Base-by-base conservation (phyloP, 1,284 basidiomycete genomes). In the Ustilago bromivora region DNA sequence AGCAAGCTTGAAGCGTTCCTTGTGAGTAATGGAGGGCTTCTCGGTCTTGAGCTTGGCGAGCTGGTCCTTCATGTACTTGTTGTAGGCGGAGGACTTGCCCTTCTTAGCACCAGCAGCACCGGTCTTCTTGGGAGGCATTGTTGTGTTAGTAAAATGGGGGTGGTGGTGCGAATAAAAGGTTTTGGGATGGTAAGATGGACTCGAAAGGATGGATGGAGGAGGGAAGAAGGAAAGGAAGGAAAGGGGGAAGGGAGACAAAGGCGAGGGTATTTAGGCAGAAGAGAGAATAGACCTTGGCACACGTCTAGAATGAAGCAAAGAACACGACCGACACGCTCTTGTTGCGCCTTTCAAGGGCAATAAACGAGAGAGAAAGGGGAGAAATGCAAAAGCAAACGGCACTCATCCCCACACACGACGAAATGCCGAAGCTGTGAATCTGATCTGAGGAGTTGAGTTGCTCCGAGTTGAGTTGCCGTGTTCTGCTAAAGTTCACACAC, bases 1-100 rank as follows among this genome's bases (percentile, higher is more conserved):
- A 15, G 81, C 79, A 9, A 77, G 60, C 71, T 84, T 80, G 79
- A 82, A 84, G n/a, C 81, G 76, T 61, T 80, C 80, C 66, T 78
- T 79, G 71, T 84, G 82, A 36, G 69, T 53, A 34, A 84, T 63
- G 31, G 63, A 43, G 12, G 82, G 80, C 59, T 79, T 71, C 55
- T 82, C 81, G 43, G 69, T 57, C 76, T 79, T 80, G 61, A 84
- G 67, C 69, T 76, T 71, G 57, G 76, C 81, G 19, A 84, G 76
- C 75, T 75, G 41, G 17, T 69, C 62, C 61, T 78, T 77, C 61
- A 83, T 79, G 66, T 76, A 80, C 32, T 57, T 53, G 67, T 76
- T 75, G 67, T 82, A 83, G 31, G 73, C 57, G 34, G 67, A 71
- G 1, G 72, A 52, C 71, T 78, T 78, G 69, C 69, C 74, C 76